phyloP scores from a whole-genome alignment of 495 filamentous ascomycete genomes.

The Penicillium soppii region DNA sequence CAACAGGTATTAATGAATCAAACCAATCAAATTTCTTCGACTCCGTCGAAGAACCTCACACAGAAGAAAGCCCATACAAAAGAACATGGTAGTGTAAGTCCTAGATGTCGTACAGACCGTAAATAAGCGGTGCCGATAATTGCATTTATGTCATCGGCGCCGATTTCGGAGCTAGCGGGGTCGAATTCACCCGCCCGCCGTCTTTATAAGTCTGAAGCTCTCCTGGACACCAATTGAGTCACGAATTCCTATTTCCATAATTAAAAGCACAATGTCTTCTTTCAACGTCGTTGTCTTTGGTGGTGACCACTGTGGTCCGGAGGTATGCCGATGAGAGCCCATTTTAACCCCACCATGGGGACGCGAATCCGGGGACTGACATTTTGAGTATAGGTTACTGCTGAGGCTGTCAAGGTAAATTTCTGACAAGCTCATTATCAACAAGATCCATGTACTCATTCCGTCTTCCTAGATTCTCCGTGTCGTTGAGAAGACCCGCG shows the following conservation, averaged over 20 bases:
- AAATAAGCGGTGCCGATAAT: constrained; percentile 2
- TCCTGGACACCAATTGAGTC: constrained; percentile 17
- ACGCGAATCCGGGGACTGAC: constrained; percentile 5
- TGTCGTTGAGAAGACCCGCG: constrained; percentile 65
- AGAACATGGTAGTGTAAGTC: too few species aligned
- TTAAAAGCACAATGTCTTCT: constrained; percentile 41
- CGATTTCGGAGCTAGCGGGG: constrained; percentile 34
- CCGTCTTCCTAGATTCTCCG: constrained; percentile 53
- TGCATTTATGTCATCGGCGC: constrained; percentile 13
- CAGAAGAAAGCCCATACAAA: too few species aligned
- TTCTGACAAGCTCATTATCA: background rate
- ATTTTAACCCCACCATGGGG: too few species aligned
- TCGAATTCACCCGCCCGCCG: constrained; percentile 27
- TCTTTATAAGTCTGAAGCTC: constrained; percentile 24
- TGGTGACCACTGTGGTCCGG: constrained; percentile 93
- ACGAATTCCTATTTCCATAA: constrained; percentile 7
- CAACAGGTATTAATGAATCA: too few species aligned
- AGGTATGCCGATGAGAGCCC: constrained; percentile 55
- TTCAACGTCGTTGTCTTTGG: constrained; percentile 68
- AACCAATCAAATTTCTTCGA: too few species aligned
- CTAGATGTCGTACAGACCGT: background rate
- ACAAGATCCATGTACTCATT: constrained; percentile 2
- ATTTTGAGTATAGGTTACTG: constrained; percentile 45
- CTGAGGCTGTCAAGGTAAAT: constrained; percentile 82
- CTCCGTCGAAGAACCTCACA: too few species aligned